Conservation (phyloP, 73 alveolate species). For the Symbiodinium pilosum region DNA sequence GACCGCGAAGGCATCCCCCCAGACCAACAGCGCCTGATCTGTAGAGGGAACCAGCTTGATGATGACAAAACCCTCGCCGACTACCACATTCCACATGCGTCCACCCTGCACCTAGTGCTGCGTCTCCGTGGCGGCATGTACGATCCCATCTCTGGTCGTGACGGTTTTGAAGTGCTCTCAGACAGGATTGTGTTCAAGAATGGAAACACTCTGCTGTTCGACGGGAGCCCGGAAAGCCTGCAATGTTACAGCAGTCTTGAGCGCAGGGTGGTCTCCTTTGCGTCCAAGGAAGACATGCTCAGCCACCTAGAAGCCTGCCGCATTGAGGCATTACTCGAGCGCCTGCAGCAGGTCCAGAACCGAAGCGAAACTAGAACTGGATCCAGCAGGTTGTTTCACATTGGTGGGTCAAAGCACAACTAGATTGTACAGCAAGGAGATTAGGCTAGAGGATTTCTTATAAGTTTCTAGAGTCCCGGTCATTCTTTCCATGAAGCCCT, state of each 20-base stretch:
- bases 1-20: constrained; percentile 88
- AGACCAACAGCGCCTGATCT: constrained; percentile 87
- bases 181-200: background rate
- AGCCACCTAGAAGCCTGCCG: constrained; percentile 14
- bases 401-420: background rate
- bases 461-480: background rate
- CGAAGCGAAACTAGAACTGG: background rate
- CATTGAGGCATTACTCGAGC: background rate
- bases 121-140: constrained; percentile 90
- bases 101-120: constrained; percentile 71
- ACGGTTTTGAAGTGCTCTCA: constrained; percentile 36
- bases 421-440: background rate
- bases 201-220: background rate
- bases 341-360: background rate
- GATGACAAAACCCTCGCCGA: constrained; percentile 22
- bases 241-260: background rate
- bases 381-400: background rate
- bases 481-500: too few species aligned
- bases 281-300: background rate
- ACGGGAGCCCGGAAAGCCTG: background rate
- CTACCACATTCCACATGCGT: constrained; percentile 38
- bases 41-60: constrained; percentile 53
- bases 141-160: constrained; percentile 18
- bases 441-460: background rate
- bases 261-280: background rate